A percentile compares a stretch with the other conserved stretches of the same genome.
Conservation (phyloP, 306 rosid species). For the Sindora glabra region DNA sequence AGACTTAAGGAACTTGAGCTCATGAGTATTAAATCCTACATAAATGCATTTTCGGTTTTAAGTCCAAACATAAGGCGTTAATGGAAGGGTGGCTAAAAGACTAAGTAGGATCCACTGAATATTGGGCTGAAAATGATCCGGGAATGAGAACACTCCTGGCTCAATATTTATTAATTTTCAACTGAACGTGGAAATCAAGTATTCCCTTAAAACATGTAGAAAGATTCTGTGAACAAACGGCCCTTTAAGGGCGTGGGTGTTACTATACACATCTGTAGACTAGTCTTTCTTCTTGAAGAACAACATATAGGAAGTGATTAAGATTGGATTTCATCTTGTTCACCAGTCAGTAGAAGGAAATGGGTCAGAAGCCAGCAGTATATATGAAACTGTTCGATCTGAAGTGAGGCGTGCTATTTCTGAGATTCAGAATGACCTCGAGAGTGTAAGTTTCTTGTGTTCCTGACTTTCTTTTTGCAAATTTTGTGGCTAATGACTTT, state of each 20-base stretch:
- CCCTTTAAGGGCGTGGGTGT: too few relatives aligned
- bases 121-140: too few relatives aligned
- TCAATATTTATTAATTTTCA: too few relatives aligned
- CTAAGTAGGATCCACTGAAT: too few relatives aligned
- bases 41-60: too few relatives aligned
- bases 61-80: too few relatives aligned
- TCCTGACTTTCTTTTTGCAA: background rate
- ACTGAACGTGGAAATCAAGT: too few relatives aligned
- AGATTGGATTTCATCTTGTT: background rate
- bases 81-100: too few relatives aligned
- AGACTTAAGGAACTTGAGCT: background rate
- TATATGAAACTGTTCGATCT: constrained; percentile 75
- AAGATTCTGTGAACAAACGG: too few relatives aligned
- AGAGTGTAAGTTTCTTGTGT: constrained; percentile 46
- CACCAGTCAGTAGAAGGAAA: constrained; percentile 44
- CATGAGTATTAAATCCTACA: background rate
- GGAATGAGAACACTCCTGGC: too few relatives aligned
- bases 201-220: too few relatives aligned
- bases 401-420: constrained; percentile 89
- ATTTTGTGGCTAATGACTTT: background rate
- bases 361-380: constrained; percentile 34
- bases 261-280: too few relatives aligned
- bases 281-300: background rate
- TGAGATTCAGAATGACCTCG: constrained; percentile 78
- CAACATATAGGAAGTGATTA: background rate